These are phyloP conservation scores for Leccinum olivaceopallidum DNA, from an alignment of 768 basidiomycete species.

Conservation along the genomic window DNA sequence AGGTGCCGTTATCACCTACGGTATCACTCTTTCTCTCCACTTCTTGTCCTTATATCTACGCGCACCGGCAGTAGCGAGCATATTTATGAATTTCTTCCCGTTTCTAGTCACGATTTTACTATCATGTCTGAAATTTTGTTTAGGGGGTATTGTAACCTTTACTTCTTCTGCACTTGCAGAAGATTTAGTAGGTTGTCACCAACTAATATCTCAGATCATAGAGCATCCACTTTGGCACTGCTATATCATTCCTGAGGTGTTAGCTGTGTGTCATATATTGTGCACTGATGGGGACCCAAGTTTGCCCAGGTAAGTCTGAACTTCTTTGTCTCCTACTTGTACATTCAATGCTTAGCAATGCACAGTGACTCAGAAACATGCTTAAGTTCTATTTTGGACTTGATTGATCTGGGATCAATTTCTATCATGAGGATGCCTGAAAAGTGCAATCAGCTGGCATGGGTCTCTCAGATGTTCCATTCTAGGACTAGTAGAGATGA, in stretches of 20 bases:
- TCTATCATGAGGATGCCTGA: conserved; percentile 55
- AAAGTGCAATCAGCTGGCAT: conserved; percentile 19
- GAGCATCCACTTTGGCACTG: conserved; percentile 69
- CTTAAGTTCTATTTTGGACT: conserved; percentile 26
- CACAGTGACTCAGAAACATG: conserved; percentile 8
- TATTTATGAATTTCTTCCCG: too few relatives aligned
- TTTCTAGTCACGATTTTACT: not conserved
- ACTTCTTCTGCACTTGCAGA: conserved; percentile 59
- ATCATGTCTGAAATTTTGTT: not conserved
- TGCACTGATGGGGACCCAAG: not conserved
- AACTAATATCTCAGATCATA: conserved; percentile 50
- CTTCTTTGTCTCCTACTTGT: not conserved
- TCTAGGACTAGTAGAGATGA: conserved; percentile 33
- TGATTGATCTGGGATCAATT: conserved; percentile 54
- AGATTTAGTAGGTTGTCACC: conserved; percentile 48
- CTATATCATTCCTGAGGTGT: conserved; percentile 63
- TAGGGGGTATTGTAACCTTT: conserved; percentile 76
- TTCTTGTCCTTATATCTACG: too few relatives aligned
- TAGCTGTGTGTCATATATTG: conserved; percentile 44
- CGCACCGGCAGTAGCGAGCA: too few relatives aligned
- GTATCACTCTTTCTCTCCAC: too few relatives aligned
- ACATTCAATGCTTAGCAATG: not conserved
- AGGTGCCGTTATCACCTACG: conserved; percentile 16
- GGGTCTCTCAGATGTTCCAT: conserved; percentile 27
- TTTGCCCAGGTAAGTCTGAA: conserved; percentile 13